Percentiles rank a stretch among this genome's conserved stretches.
These are phyloP conservation scores for Coprinopsis marcescibilis DNA, from an alignment of 768 basidiomycete species.

Conservation along the genomic window DNA sequence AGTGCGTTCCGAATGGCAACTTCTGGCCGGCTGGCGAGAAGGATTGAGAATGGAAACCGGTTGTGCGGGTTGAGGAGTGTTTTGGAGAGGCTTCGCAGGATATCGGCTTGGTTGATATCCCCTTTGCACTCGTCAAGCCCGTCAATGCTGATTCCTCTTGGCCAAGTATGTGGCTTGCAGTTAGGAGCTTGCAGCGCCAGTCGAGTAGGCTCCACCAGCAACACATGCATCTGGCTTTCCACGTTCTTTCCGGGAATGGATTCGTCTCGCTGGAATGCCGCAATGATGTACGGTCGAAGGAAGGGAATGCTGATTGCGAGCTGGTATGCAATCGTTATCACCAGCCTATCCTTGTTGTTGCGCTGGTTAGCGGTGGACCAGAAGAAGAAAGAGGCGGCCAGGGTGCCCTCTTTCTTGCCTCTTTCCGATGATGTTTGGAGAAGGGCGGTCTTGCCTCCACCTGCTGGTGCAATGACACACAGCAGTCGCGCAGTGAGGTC, in stretches of 20 bases:
- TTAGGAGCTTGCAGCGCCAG: background rate
- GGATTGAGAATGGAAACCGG: slow-evolving; percentile 5
- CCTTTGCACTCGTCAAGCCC: slow-evolving; percentile 12
- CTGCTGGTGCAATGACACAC: background rate
- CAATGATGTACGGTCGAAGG: slow-evolving; percentile 2
- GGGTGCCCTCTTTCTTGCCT: background rate
- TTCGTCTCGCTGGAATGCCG: background rate
- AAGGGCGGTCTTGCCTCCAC: slow-evolving; percentile 9
- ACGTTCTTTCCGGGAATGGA: background rate
- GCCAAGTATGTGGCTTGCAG: background rate
- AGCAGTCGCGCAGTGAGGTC: no score
- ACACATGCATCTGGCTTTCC: slow-evolving; percentile 5
- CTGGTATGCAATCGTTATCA: slow-evolving; percentile 11
- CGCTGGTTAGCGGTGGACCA: background rate
- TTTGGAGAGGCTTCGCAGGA: slow-evolving; percentile 5
- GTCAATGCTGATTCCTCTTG: slow-evolving; percentile 5
- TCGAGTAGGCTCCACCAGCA: slow-evolving; percentile 3
- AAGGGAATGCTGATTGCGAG: background rate
- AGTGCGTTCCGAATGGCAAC: slow-evolving; percentile 2
- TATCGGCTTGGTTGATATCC: slow-evolving; percentile 4
- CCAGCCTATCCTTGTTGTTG: slow-evolving; percentile 6
- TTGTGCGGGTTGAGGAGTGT: background rate
- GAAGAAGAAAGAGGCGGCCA: slow-evolving; percentile 13
- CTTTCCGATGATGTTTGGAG: slow-evolving; percentile 8
- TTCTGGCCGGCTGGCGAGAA: slow-evolving; percentile 13